Evolutionary conservation across 805 yeast genomes (phyloP), one percentile per base, ranked within the genome.

Genomic region (Cyberlindnera bimundalis): DNA sequence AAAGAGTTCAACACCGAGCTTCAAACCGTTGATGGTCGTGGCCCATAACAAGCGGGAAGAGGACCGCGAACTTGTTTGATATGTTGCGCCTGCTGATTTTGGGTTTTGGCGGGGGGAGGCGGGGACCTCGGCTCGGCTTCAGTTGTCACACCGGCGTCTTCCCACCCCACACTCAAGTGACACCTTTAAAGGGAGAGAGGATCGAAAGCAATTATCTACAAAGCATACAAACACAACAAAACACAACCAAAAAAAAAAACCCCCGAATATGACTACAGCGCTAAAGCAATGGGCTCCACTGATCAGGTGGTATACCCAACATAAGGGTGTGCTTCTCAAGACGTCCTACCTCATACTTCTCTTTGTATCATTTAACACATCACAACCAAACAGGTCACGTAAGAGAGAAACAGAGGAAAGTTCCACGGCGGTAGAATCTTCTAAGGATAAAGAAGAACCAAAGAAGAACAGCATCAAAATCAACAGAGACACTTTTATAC

Each of bases 341-440:
- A 46, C 59, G 16, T 55, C 59, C 6, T 55, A 55, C 33, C 41
- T 55, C 24, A 46, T 53, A n/a, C 40, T 55, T 29, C 45, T 55
- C 11, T 50, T 55, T 38, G 48, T 47, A 29, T 51, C 56, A 27
- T 53, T 55, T 51, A 51, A 46, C 48, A 45, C 53, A 2, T 43
- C 53, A 8, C 48, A 41, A 18, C 40, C 50, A 6, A 19, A 39
- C 9, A 27, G 17, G 19, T n/a, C 25, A 13, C 21, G 37, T 18
- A 35, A 39, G 43, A 23, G 31, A 14, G 28, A 21, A 3, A 23
- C 27, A 10, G 40, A 15, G 24, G 30, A 26, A 12, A 26, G n/a
- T 6, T 26, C 28, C 13, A n/a, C 12, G 28, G 8, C 25, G 8
- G 14, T 6, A 26, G 28, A 26, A 6, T 12, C 13, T 10, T 26